Evolutionary conservation across 805 yeast species (phyloP).

Genomic region (Yarrowia sp.): DNA sequence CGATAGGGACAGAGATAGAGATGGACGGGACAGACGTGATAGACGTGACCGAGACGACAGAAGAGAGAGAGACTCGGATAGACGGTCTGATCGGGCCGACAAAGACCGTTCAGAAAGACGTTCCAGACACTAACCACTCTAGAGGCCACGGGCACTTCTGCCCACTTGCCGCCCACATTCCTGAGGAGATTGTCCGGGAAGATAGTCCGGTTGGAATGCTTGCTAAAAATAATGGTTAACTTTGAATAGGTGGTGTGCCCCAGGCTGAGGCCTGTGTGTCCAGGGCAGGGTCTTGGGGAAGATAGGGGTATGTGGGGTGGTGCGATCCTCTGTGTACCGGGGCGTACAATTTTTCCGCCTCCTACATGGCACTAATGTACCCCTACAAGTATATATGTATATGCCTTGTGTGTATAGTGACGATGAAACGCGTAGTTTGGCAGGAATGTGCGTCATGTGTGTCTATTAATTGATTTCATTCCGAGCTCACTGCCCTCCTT

Average conservation of each 20-base stretch:
- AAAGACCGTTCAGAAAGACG: neutral
- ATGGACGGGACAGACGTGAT: neutral
- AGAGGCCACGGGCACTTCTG: too few species aligned
- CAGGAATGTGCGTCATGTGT: slow-evolving; percentile 14
- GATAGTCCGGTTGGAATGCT: neutral
- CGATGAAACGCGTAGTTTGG: slow-evolving; percentile 25
- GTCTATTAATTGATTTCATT: slow-evolving; percentile 1
- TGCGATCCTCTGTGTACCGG: too few species aligned
- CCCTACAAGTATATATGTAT: neutral
- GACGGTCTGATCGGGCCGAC: neutral
- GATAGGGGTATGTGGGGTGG: too few species aligned
- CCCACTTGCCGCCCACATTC: neutral
- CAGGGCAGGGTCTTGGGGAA: too few species aligned
- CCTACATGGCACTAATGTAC: neutral
- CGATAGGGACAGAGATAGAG: neutral
- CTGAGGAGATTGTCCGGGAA: neutral
- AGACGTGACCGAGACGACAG: neutral
- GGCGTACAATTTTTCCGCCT: neutral
- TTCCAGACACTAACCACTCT: neutral
- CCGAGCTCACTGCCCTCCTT: neutral
- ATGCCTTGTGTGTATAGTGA: neutral
- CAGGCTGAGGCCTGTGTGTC: too few species aligned
- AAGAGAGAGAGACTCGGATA: neutral
- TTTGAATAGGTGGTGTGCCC: neutral
- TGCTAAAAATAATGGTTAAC: neutral